A percentile compares a stretch with the other conserved stretches of the same genome.
Conservation (phyloP, 192 early-diverging fungal genomes). For the Umbelopsis isabellina region DNA sequence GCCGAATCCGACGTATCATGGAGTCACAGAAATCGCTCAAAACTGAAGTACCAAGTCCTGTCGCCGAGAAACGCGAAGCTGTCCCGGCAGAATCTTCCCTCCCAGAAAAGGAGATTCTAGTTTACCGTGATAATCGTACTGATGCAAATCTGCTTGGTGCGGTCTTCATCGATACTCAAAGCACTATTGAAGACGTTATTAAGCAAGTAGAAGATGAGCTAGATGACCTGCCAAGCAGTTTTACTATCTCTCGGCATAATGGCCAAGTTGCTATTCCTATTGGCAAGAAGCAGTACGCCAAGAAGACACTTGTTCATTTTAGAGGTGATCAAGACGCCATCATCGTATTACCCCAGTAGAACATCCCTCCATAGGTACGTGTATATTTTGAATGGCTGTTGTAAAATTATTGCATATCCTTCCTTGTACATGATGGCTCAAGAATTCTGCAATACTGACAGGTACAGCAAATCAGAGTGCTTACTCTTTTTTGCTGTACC, state of each 20-base stretch:
- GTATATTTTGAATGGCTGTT: neutral
- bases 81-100: conserved; percentile 8
- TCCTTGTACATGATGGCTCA: conserved; percentile 15
- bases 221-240: conserved; percentile 54
- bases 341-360: conserved; percentile 31
- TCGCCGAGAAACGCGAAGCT: neutral
- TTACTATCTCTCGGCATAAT: conserved; percentile 54
- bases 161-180: conserved; percentile 56
- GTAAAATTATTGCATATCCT: neutral
- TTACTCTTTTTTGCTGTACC: neutral
- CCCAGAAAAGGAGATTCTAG: conserved; percentile 58
- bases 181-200: conserved; percentile 44
- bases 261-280: conserved; percentile 63
- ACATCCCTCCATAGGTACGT: neutral
- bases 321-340: conserved; percentile 56
- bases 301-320: conserved; percentile 56
- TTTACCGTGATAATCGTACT: conserved; percentile 46
- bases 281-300: conserved; percentile 58
- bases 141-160: conserved; percentile 64
- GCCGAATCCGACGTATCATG: conserved; percentile 23
- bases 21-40: conserved; percentile 17
- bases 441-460: conserved; percentile 23
- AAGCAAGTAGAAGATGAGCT: conserved; percentile 57
- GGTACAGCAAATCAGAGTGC: neutral
- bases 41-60: conserved; percentile 5